A percentile compares a stretch with the other conserved stretches of the same genome.
phyloP scores from a whole-genome alignment of 2,329 filamentous ascomycete genomes.

The Penicillium griseofulvum region DNA sequence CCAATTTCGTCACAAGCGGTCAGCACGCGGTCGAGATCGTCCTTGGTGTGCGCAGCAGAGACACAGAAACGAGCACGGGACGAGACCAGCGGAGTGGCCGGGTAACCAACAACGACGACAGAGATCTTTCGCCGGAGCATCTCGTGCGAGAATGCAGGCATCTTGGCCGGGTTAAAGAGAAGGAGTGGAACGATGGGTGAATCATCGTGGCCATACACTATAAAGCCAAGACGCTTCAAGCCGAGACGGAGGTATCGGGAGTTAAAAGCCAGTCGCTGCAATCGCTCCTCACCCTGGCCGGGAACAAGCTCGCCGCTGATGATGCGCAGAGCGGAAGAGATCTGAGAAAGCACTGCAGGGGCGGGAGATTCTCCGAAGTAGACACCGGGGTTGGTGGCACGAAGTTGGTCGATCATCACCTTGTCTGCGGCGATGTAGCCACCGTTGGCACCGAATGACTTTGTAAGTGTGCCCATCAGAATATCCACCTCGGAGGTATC shows the following conservation, averaged over 20 bases:
- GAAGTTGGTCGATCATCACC: slow-evolving; percentile 86
- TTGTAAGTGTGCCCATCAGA: slow-evolving; percentile 96
- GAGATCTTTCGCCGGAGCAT: slow-evolving; percentile 98
- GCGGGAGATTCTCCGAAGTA: slow-evolving; percentile 84
- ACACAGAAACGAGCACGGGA: slow-evolving; percentile 95
- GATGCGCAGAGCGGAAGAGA: slow-evolving; percentile 78
- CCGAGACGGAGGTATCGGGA: slow-evolving; percentile 96
- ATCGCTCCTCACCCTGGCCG: slow-evolving; percentile 90
- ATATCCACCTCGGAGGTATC: slow-evolving; percentile 87
- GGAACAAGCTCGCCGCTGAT: slow-evolving; percentile 85
- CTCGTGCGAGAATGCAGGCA: slow-evolving; percentile 96
- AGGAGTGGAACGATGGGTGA: slow-evolving; percentile 93
- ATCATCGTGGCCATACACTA: slow-evolving; percentile 96
- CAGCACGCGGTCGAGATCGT: slow-evolving; percentile 88
- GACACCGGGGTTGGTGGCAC: slow-evolving; percentile 79
- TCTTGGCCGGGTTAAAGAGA: slow-evolving; percentile 98
- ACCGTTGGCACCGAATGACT: slow-evolving; percentile 97
- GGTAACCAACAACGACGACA: slow-evolving; percentile 95
- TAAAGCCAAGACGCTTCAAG: slow-evolving; percentile 93
- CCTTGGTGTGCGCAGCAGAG: slow-evolving; percentile 95
- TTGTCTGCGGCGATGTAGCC: slow-evolving; percentile 92
- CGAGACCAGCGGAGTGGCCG: slow-evolving; percentile 90
- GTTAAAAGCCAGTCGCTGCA: slow-evolving; percentile 97
- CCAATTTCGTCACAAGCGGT: slow-evolving; percentile 90
- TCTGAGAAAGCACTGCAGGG: slow-evolving; percentile 87